phyloP scores from a whole-genome alignment of 257 asterid species.

The Mentha longifolia region DNA sequence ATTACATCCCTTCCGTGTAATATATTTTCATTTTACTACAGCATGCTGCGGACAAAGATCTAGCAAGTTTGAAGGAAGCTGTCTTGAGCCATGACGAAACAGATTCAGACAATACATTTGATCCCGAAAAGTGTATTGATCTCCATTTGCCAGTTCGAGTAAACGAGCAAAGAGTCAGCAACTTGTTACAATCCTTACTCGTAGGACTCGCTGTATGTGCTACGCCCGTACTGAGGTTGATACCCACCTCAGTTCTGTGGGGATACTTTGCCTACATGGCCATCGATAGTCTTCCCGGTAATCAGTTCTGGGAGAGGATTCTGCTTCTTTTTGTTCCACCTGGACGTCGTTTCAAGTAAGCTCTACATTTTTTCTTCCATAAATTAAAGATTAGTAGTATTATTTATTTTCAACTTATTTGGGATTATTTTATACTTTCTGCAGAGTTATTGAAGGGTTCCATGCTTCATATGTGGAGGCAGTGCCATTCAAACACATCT shows the following conservation, averaged over 20 bases:
- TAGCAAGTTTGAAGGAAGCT: slow-evolving; percentile 81
- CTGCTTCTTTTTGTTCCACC: slow-evolving; percentile 73
- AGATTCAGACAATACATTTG: slow-evolving; percentile 48
- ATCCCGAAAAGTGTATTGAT: slow-evolving; percentile 80
- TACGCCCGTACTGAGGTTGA: slow-evolving; percentile 75
- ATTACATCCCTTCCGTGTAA: neutral
- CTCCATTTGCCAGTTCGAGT: slow-evolving; percentile 91
- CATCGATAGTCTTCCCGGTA: slow-evolving; percentile 92
- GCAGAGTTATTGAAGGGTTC: slow-evolving; percentile 70
- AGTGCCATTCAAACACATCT: slow-evolving; percentile 83
- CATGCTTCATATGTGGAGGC: slow-evolving; percentile 85
- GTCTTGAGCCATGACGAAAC: slow-evolving; percentile 66
- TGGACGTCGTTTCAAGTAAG: slow-evolving; percentile 93
- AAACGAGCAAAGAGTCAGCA: slow-evolving; percentile 94
- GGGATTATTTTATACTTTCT: slow-evolving; percentile 15
- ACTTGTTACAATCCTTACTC: slow-evolving; percentile 79
- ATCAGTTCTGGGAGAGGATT: slow-evolving; percentile 95
- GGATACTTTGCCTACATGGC: slow-evolving; percentile 99
- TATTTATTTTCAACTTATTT: neutral
- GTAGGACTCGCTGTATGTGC: slow-evolving; percentile 72
- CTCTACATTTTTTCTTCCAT: neutral
- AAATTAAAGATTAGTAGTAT: neutral
- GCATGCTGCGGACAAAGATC: slow-evolving; percentile 65
- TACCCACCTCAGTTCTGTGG: slow-evolving; percentile 96
- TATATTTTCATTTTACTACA: slow-evolving; percentile 34